phyloP scores from a whole-genome alignment of 345 rosid species.

The Salix brachista region DNA sequence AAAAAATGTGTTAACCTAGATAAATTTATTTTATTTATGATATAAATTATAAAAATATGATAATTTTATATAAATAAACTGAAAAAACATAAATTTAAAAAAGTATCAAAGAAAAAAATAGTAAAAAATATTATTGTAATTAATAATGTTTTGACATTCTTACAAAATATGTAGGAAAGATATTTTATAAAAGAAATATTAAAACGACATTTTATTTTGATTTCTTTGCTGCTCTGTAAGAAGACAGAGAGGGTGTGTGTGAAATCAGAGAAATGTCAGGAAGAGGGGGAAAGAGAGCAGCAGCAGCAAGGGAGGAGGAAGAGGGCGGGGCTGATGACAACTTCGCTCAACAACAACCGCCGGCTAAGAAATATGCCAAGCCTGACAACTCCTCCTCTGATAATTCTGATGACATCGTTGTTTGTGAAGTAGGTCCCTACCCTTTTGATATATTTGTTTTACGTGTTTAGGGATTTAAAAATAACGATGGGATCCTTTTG shows the following conservation, averaged over 20 bases:
- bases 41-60: no score
- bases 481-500: neutral
- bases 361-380: conserved; percentile 60
- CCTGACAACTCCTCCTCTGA: conserved; percentile 34
- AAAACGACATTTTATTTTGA: no score
- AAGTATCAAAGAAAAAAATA: no score
- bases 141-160: no score
- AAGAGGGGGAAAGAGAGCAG: conserved; percentile 71
- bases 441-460: neutral
- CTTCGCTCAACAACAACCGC: conserved; percentile 47
- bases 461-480: conserved; percentile 11
- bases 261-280: conserved; percentile 43
- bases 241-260: neutral
- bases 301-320: conserved; percentile 41
- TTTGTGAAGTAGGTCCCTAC: conserved; percentile 54
- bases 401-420: conserved; percentile 60
- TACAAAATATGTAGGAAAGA: no score
- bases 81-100: no score
- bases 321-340: conserved; percentile 56
- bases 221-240: neutral
- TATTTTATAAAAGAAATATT: no score
- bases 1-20: no score
- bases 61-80: no score
- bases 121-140: no score
- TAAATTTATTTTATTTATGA: no score